A percentile compares a stretch with the other conserved stretches of the same genome.
These are phyloP conservation scores for Hymenotorrendiella dingleyae DNA, from an alignment of 2,329 filamentous ascomycete species.

Conservation along the genomic window DNA sequence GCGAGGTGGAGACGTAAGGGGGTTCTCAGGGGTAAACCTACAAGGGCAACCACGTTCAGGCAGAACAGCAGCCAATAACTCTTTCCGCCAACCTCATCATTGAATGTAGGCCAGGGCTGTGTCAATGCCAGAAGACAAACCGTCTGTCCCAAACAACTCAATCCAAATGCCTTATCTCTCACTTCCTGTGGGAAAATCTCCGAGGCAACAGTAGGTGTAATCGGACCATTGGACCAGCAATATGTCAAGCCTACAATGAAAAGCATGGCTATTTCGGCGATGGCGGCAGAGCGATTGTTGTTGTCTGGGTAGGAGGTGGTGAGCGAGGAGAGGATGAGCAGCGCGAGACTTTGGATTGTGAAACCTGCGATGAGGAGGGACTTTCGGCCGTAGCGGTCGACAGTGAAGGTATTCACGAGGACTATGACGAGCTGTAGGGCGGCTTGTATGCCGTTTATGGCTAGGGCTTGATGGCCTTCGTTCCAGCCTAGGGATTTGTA, in stretches of 20 bases:
- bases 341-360: slow-evolving; percentile 32
- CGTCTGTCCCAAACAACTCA: slow-evolving; percentile 34
- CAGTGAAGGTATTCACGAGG: slow-evolving; percentile 65
- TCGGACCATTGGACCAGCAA: slow-evolving; percentile 37
- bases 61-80: slow-evolving; percentile 37
- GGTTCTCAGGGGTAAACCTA: too few species aligned
- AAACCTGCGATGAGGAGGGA: slow-evolving; percentile 61
- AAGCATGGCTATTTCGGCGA: slow-evolving; percentile 37
- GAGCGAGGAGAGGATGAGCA: slow-evolving; percentile 34
- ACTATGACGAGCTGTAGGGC: slow-evolving; percentile 56
- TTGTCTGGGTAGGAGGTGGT: slow-evolving; percentile 36
- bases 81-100: slow-evolving; percentile 32
- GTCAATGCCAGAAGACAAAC: slow-evolving; percentile 34
- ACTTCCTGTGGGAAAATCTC: slow-evolving; percentile 39
- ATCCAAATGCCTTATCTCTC: slow-evolving; percentile 35
- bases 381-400: slow-evolving; percentile 64
- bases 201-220: slow-evolving; percentile 31
- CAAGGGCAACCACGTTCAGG: slow-evolving; percentile 33
- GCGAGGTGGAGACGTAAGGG: not conserved
- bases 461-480: slow-evolving; percentile 57
- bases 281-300: slow-evolving; percentile 33
- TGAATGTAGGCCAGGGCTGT: slow-evolving; percentile 37
- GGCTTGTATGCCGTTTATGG: slow-evolving; percentile 65
- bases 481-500: slow-evolving; percentile 60
- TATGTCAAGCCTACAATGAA: slow-evolving; percentile 39